A percentile compares a stretch with the other conserved stretches of the same genome.
Conservation (phyloP, 2,329 filamentous ascomycete species). For the Thielaviopsis musarum region DNA sequence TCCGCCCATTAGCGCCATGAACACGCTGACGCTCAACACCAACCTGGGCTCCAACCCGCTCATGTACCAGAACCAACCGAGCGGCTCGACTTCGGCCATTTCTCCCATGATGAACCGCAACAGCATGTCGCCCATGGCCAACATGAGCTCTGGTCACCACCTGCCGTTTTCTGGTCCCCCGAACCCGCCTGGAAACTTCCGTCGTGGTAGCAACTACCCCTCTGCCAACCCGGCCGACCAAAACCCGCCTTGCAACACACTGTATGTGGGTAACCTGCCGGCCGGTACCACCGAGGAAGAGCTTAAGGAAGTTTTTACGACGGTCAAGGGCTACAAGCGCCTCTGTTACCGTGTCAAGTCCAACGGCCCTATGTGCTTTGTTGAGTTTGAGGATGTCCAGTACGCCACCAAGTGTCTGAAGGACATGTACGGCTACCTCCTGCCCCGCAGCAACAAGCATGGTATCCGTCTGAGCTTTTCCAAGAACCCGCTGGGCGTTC, state of each 20-base stretch:
- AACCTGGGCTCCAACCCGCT: conserved; percentile 1
- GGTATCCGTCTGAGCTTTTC: conserved; percentile 93
- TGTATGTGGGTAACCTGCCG: conserved; percentile 94
- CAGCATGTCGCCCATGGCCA: conserved; percentile 29
- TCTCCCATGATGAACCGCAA: conserved; percentile 24
- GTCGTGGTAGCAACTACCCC: conserved; percentile 41
- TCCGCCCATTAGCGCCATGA: conserved; percentile 15
- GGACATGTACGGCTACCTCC: conserved; percentile 69
- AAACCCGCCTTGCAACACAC: conserved; percentile 92
- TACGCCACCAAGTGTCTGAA: conserved; percentile 83
- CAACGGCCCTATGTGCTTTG: conserved; percentile 96
- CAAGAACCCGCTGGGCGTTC: conserved; percentile 88
- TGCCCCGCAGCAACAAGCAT: conserved; percentile 87
- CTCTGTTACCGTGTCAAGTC: conserved; percentile 89
- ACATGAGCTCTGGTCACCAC: conserved; percentile 40
- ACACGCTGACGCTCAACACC: conserved; percentile 19
- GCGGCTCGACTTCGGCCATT: conserved; percentile 7
- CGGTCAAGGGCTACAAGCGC: conserved; percentile 86
- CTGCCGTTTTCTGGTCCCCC: conserved; percentile 17
- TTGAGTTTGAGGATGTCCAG: conserved; percentile 88
- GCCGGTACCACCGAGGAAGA: conserved; percentile 90
- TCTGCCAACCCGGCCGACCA: conserved; percentile 88
- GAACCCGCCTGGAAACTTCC: background rate
- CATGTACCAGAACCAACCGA: background rate
- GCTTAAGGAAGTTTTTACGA: conserved; percentile 81